Conservation (phyloP, 192 early-diverging fungal species). For the Coemansia sp. region DNA sequence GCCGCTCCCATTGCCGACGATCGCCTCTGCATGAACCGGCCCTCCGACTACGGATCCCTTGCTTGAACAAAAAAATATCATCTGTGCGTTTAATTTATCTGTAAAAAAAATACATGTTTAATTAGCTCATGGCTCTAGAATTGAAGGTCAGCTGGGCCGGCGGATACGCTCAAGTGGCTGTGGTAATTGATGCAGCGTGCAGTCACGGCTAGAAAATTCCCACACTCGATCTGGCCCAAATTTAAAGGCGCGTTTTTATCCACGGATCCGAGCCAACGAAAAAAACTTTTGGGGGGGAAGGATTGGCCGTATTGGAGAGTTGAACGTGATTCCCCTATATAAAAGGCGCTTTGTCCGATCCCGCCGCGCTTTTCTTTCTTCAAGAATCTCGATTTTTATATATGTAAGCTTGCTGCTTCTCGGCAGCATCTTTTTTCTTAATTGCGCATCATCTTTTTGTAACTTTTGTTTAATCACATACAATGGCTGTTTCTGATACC, state of each 20-base stretch:
- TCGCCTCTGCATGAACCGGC: not conserved
- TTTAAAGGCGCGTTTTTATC: no score
- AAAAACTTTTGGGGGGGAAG: no score
- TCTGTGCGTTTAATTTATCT: constrained; percentile 8
- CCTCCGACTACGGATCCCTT: constrained; percentile 5
- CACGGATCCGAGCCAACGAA: no score
- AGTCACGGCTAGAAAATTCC: constrained; percentile 2
- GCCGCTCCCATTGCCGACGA: constrained; percentile 10
- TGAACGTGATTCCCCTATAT: no score
- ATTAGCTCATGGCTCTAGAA: not conserved
- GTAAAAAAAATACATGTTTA: constrained; percentile 1
- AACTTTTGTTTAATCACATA: not conserved
- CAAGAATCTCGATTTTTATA: no score
- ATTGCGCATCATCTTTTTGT: not conserved
- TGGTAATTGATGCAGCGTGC: constrained; percentile 8
- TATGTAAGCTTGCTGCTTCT: no score
- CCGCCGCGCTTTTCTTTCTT: no score
- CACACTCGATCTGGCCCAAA: not conserved
- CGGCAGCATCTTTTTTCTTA: not conserved
- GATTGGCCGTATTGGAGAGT: no score
- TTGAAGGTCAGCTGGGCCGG: constrained; percentile 3
- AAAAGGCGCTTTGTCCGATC: no score
- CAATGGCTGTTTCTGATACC: not conserved
- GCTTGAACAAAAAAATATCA: not conserved
- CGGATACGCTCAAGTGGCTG: not conserved